Evolutionary conservation across 495 filamentous ascomycete genomes (phyloP).

Genomic region (Penicillium malachiteum): DNA sequence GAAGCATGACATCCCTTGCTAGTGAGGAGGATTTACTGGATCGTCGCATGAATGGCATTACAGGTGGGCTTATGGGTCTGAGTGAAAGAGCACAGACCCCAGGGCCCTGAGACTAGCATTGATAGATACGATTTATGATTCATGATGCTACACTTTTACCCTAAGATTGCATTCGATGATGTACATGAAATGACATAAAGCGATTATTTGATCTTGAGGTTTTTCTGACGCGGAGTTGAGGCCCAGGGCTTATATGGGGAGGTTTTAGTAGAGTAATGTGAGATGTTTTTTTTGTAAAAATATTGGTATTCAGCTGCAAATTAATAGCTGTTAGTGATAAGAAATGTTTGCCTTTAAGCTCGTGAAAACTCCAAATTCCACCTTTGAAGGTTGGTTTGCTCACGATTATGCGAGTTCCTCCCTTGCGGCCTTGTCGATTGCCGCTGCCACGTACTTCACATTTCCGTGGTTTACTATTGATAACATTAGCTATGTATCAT

Average conservation of each 20-base stretch:
- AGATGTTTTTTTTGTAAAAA: too few relatives aligned
- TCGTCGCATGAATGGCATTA: constrained; percentile 80
- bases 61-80: constrained; percentile 72
- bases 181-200: too few relatives aligned
- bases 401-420: background rate
- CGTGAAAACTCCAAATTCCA: too few relatives aligned
- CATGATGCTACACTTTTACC: background rate
- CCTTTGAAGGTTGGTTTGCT: too few relatives aligned
- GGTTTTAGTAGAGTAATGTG: too few relatives aligned
- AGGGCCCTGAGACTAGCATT: constrained; percentile 12
- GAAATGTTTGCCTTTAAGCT: too few relatives aligned
- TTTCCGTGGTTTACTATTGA: background rate
- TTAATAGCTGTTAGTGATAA: too few relatives aligned
- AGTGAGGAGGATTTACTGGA: constrained; percentile 84
- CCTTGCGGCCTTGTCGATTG: constrained; percentile 2
- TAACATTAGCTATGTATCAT: background rate
- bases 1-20: constrained; percentile 68
- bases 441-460: background rate
- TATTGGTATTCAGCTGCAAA: too few relatives aligned
- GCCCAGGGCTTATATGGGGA: too few relatives aligned
- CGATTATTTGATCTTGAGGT: too few relatives aligned
- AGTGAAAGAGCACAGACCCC: constrained; percentile 47
- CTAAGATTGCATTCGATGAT: too few relatives aligned
- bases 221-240: too few relatives aligned
- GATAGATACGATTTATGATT: constrained; percentile 12